A percentile compares a stretch with the other conserved stretches of the same genome.
Conservation (phyloP, 192 early-diverging fungal species). For the Backusella tuberculispora region DNA sequence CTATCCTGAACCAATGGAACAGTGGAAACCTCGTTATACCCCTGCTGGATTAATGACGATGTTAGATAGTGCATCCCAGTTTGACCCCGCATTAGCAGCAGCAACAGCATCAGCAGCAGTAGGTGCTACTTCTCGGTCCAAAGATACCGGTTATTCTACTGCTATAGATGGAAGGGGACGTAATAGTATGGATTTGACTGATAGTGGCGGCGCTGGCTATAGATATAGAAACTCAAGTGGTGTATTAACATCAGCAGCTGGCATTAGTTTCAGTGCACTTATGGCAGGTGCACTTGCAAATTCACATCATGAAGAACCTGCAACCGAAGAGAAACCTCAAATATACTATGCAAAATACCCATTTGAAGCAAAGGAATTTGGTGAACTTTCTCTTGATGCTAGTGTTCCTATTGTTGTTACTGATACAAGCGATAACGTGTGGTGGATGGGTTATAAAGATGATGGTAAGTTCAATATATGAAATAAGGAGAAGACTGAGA, state of each 20-base stretch:
- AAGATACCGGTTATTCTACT: background rate
- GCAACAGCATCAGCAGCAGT: conserved; percentile 1
- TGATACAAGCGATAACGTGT: conserved; percentile 77
- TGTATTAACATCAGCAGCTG: background rate
- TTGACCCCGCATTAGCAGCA: conserved; percentile 15
- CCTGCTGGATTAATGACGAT: conserved; percentile 19
- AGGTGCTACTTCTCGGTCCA: background rate
- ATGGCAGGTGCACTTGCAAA: conserved; percentile 13
- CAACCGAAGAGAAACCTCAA: conserved; percentile 30
- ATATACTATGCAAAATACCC: conserved; percentile 72
- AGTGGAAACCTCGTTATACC: conserved; percentile 21
- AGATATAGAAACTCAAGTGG: background rate
- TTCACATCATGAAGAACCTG: background rate
- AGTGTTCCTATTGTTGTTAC: conserved; percentile 73
- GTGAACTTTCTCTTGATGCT: conserved; percentile 68
- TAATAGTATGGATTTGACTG: conserved; percentile 3
- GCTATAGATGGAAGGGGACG: background rate
- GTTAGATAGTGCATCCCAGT: conserved; percentile 27
- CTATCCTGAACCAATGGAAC: conserved; percentile 25
- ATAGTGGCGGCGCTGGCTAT: background rate
- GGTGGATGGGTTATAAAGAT: conserved; percentile 82
- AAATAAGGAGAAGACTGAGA: background rate
- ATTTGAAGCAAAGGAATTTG: conserved; percentile 73
- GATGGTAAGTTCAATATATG: conserved; percentile 48
- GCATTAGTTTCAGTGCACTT: conserved; percentile 19